phyloP scores from a whole-genome alignment of 2,329 filamentous ascomycete species.

The Parascedosporium putredinis region DNA sequence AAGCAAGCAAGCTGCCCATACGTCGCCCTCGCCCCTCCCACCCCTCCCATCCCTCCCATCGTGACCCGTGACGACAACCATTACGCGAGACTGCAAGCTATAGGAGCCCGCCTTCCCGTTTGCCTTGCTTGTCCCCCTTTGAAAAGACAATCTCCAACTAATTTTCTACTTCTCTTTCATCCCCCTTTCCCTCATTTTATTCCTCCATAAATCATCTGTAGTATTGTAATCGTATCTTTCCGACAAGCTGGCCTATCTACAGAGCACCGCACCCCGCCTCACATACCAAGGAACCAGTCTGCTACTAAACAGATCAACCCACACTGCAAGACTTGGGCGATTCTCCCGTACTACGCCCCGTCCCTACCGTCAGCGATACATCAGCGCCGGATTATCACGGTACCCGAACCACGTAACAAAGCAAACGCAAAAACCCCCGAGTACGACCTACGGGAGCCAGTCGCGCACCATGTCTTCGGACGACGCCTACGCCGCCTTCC shows the following conservation, averaged over 20 bases:
- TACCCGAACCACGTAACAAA: too few relatives aligned
- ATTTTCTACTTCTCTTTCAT: background rate
- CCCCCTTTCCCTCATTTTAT: too few relatives aligned
- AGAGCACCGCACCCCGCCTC: background rate
- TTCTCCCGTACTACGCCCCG: background rate
- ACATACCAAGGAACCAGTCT: background rate
- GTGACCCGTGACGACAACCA: background rate
- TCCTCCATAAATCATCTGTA: too few relatives aligned
- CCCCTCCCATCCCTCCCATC: background rate
- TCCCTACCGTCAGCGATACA: background rate
- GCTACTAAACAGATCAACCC: background rate
- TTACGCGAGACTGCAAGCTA: too few relatives aligned
- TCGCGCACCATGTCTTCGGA: slow-evolving; percentile 54
- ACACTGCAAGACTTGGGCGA: background rate
- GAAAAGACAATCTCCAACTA: background rate
- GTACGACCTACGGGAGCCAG: background rate
- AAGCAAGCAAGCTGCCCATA: too few relatives aligned
- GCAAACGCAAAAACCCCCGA: background rate
- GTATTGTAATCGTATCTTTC: too few relatives aligned
- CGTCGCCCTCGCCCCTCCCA: too few relatives aligned
- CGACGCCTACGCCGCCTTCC: slow-evolving; percentile 72
- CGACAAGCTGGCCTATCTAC: background rate
- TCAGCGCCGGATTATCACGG: too few relatives aligned
- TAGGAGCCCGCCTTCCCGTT: background rate
- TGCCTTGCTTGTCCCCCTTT: background rate